Conservation (phyloP, 2,329 filamentous ascomycete species). For the Fusarium sambucinum region DNA sequence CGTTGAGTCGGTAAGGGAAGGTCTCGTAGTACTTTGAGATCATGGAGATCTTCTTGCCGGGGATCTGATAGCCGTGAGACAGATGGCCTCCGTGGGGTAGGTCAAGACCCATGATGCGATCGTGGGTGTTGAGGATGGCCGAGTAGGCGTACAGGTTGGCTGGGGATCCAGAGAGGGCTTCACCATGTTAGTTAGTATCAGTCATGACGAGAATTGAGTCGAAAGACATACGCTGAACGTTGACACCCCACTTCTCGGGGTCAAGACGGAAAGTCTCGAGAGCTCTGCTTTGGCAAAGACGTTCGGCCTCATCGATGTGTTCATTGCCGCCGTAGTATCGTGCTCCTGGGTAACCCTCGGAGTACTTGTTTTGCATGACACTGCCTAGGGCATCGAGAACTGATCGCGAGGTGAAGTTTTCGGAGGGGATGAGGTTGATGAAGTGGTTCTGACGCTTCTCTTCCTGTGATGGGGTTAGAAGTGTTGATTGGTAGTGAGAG, state of each 20-base stretch:
- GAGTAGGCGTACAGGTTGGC: constrained; percentile 92
- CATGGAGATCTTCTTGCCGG: constrained; percentile 90
- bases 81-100: constrained; percentile 94
- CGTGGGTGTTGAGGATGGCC: constrained; percentile 88
- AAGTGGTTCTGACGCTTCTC: constrained; percentile 96
- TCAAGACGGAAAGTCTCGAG: constrained; percentile 86
- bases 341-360: constrained; percentile 93
- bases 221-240: constrained; percentile 81
- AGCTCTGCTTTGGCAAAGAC: constrained; percentile 86
- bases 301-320: constrained; percentile 89
- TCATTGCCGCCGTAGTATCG: constrained; percentile 96
- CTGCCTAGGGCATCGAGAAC: constrained; percentile 89
- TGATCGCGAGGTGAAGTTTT: constrained; percentile 92
- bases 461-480: constrained; percentile 67
- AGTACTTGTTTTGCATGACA: constrained; percentile 98
- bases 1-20: constrained; percentile 89
- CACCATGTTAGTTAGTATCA: constrained; percentile 5
- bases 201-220: neutral
- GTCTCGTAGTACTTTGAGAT: constrained; percentile 99
- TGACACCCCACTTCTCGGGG: constrained; percentile 91
- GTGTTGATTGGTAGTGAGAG: neutral
- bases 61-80: constrained; percentile 94
- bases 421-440: constrained; percentile 92
- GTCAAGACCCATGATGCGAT: constrained; percentile 95
- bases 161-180: constrained; percentile 77